Evolutionary conservation across 306 rosid genomes (phyloP).

Genomic region (peach (Prunus persica)): Prunus_persica_NCBIv2 NC_034010.1:13221001-13221500

Average conservation of each 20-base stretch:
- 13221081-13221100: slow-evolving; percentile 64
- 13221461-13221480: too few relatives aligned
- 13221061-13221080: slow-evolving; percentile 70
- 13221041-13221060: slow-evolving; percentile 90
- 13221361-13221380: too few relatives aligned
- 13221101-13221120: slow-evolving; percentile 63
- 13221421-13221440: too few relatives aligned
- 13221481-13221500: too few relatives aligned
- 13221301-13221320: slow-evolving; percentile 98
- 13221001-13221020: too few relatives aligned
- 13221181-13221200: slow-evolving; percentile 67
- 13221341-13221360: too few relatives aligned
- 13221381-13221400: too few relatives aligned
- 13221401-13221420: too few relatives aligned
- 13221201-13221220: neutral
- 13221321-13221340: slow-evolving; percentile 42
- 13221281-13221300: slow-evolving; percentile 84
- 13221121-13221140: slow-evolving; percentile 46
- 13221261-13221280: slow-evolving; percentile 33
- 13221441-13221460: too few relatives aligned
- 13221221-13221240: neutral
- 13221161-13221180: slow-evolving; percentile 84
- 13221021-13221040: too few relatives aligned
- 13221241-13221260: neutral
- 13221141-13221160: slow-evolving; percentile 79